These are phyloP conservation scores for Psilocybe tampanensis DNA, from an alignment of 768 basidiomycete species.

Conservation along the genomic window DNA sequence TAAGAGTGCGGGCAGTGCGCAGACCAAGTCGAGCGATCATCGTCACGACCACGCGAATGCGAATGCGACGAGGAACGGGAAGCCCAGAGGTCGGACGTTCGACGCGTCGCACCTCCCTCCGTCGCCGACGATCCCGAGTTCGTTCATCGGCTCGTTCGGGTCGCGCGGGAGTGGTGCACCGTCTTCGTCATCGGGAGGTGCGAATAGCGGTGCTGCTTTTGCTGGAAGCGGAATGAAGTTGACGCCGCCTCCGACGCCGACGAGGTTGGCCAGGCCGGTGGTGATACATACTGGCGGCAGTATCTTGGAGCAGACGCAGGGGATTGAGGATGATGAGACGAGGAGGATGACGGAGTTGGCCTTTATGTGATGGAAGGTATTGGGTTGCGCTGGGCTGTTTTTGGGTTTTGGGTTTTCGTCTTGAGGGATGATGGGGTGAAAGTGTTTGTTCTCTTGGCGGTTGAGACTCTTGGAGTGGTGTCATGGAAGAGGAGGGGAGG, in stretches of 20 bases:
- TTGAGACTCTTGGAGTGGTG: no score
- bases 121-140: slow-evolving; percentile 32
- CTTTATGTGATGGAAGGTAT: slow-evolving; percentile 40
- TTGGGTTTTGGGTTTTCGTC: no score
- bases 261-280: slow-evolving; percentile 50
- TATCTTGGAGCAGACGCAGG: slow-evolving; percentile 52
- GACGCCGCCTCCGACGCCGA: slow-evolving; percentile 4
- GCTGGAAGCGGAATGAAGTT: not conserved
- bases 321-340: slow-evolving; percentile 69
- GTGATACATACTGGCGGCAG: slow-evolving; percentile 61
- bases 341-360: slow-evolving; percentile 73
- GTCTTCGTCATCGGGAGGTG: not conserved
- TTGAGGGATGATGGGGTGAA: not conserved
- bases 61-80: no score
- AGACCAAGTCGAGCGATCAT: no score
- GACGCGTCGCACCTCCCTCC: slow-evolving; percentile 40
- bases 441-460: no score
- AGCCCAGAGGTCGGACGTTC: slow-evolving; percentile 24
- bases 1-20: slow-evolving; percentile 20
- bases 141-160: slow-evolving; percentile 8
- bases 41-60: no score
- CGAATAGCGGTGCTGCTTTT: not conserved
- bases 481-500: no score
- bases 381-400: not conserved
- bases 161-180: slow-evolving; percentile 4